Evolutionary conservation across 208 protist species (phyloP).

Genomic region (Trypanosoma brucei): DNA sequence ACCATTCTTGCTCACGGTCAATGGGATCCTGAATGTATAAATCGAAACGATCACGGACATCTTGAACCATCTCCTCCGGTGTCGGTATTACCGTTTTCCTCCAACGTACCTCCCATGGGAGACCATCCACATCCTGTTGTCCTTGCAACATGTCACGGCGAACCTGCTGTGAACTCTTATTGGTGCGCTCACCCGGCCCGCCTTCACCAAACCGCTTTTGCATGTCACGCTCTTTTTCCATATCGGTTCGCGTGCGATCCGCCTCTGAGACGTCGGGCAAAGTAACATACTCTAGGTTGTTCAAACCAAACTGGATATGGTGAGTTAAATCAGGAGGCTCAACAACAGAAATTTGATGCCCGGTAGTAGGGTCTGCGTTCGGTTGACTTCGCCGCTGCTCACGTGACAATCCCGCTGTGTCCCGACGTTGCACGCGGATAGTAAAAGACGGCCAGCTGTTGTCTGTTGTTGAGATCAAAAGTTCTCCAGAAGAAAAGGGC

Average conservation of each 20-base stretch:
- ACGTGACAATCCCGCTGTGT: slow-evolving; percentile 47
- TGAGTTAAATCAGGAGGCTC: slow-evolving; percentile 74
- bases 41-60: slow-evolving; percentile 86
- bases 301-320: slow-evolving; percentile 73
- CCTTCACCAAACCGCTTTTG: slow-evolving; percentile 56
- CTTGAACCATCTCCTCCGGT: slow-evolving; percentile 84
- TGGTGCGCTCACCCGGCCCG: slow-evolving; percentile 76
- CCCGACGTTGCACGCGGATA: slow-evolving; percentile 9
- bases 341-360: slow-evolving; percentile 68
- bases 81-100: slow-evolving; percentile 79
- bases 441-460: neutral
- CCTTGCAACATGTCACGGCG: slow-evolving; percentile 80
- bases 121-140: slow-evolving; percentile 85
- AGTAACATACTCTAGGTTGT: slow-evolving; percentile 70
- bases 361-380: slow-evolving; percentile 67
- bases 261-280: slow-evolving; percentile 60
- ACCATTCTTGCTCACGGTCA: slow-evolving; percentile 88
- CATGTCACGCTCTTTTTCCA: slow-evolving; percentile 81
- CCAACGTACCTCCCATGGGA: slow-evolving; percentile 89
- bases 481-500: neutral
- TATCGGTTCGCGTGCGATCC: slow-evolving; percentile 50
- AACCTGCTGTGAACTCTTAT: slow-evolving; percentile 63
- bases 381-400: slow-evolving; percentile 62
- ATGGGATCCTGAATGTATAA: slow-evolving; percentile 86
- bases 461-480: neutral